Conservation (phyloP, 495 filamentous ascomycete species). For the Emericellopsis terricola region DNA sequence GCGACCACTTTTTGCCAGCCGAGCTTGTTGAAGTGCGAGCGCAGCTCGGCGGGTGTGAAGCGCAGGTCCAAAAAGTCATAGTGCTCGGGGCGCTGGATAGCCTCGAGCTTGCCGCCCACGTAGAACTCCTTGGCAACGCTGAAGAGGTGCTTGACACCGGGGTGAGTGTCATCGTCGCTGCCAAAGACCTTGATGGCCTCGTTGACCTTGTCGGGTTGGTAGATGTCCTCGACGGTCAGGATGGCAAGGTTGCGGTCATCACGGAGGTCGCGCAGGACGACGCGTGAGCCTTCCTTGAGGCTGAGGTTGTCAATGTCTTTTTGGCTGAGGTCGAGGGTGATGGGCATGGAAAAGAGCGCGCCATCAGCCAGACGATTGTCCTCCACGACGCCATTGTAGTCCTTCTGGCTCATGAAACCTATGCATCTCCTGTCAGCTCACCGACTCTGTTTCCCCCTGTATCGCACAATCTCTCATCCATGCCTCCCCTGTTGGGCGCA, state of each 20-base stretch:
- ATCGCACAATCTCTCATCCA: background rate
- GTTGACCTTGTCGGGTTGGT: constrained; percentile 66
- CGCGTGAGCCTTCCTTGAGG: constrained; percentile 58
- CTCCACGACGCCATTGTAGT: constrained; percentile 90
- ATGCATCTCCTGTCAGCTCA: background rate
- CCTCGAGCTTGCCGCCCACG: constrained; percentile 87
- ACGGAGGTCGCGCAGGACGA: constrained; percentile 86
- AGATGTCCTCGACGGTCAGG: constrained; percentile 88
- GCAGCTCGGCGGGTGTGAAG: constrained; percentile 90
- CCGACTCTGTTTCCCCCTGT: background rate
- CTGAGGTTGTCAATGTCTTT: constrained; percentile 50
- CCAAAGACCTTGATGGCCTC: constrained; percentile 93
- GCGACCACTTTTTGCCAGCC: constrained; percentile 93
- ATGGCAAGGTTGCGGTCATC: constrained; percentile 94
- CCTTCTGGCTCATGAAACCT: constrained; percentile 95
- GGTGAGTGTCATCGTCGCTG: constrained; percentile 77
- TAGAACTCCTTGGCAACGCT: constrained; percentile 69
- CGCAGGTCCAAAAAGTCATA: constrained; percentile 96
- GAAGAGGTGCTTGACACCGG: constrained; percentile 78
- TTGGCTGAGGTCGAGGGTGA: constrained; percentile 72
- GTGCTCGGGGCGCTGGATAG: constrained; percentile 85
- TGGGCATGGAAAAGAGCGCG: constrained; percentile 90
- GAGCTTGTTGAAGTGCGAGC: constrained; percentile 95
- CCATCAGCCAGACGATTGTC: constrained; percentile 74
- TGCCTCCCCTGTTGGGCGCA: too few relatives aligned